Evolutionary conservation across 805 yeast species (phyloP).

Genomic region (Candida hispaniensis): DNA sequence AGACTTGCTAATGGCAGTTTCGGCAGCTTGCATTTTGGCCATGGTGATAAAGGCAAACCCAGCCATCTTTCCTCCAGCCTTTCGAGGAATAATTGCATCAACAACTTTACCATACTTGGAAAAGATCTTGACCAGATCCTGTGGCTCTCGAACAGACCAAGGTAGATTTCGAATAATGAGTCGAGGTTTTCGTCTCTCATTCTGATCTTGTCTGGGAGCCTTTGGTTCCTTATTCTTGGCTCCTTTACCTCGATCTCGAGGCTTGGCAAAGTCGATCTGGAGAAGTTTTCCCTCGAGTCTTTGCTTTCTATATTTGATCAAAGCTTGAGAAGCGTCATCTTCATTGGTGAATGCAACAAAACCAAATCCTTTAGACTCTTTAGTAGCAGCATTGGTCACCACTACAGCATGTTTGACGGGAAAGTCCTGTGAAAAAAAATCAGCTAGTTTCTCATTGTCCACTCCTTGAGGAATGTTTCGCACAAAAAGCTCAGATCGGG

Average conservation of each 20-base stretch:
- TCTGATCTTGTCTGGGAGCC: slow-evolving; percentile 22
- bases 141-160: slow-evolving; percentile 83
- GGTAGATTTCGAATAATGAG: slow-evolving; percentile 87
- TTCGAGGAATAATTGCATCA: slow-evolving; percentile 83
- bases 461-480: slow-evolving; percentile 74
- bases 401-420: slow-evolving; percentile 94
- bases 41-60: slow-evolving; percentile 94
- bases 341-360: slow-evolving; percentile 81
- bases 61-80: slow-evolving; percentile 75
- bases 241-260: slow-evolving; percentile 52
- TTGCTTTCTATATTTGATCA: slow-evolving; percentile 51
- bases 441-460: slow-evolving; percentile 69
- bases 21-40: slow-evolving; percentile 70
- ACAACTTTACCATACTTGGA: slow-evolving; percentile 72
- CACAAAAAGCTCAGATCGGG: slow-evolving; percentile 61
- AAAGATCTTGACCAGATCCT: slow-evolving; percentile 58
- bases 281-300: slow-evolving; percentile 58
- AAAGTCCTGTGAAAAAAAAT: slow-evolving; percentile 80
- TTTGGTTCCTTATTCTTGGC: slow-evolving; percentile 19
- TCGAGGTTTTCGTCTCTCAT: slow-evolving; percentile 76
- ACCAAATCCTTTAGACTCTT: slow-evolving; percentile 83
- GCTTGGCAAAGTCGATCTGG: slow-evolving; percentile 78
- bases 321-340: slow-evolving; percentile 73
- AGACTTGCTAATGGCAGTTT: slow-evolving; percentile 63
- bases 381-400: slow-evolving; percentile 62